Evolutionary conservation across 106 monocot species (phyloP), one percentile per base, ranked within the genome.

Genomic region (Narthecium ossifragum): DNA sequence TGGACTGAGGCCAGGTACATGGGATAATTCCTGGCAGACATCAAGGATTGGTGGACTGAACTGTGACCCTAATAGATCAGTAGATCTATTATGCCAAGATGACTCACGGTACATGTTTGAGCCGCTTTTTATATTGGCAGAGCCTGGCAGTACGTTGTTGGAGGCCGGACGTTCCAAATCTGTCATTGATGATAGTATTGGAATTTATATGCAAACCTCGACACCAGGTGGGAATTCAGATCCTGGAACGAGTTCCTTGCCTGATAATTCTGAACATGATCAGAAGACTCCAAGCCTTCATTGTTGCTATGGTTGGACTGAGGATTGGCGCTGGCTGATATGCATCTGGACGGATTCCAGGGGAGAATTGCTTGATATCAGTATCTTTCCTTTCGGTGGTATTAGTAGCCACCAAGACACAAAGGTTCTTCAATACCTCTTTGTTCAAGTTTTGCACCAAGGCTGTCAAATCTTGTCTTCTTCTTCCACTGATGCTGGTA

Each of bases 271-370:
- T 21, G 92, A 92, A 17, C 61, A 64, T 57, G 85, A 86, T 5
- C 36, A 51, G 39, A 74, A 66, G 59, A 34, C 61, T 14, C 46
- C 80, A 27, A 90, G 90, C 59, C 83, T 96, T 78, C 94, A 96
- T 56, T 96, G 94, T 53, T 90, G 83, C 67, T 96, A 96, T 76
- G 94, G 94, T 21, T 96, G 94, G 94, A 96, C 94, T 10, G 94
- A 96, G 70, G 94, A 96, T 45, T 96, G 94, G 94, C 83, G 83
- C 41, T 96, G 94, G 94, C 59, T 96, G 29, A 70, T 83, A 29
- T 86, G 90, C 60, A 76, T 96, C n/a, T 96, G 94, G 94, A 96
- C 94, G 29, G 94, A 96, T 62, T 73, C 94, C 6, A 77, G 83
- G 62, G 94, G 90, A 26, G 94, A 96, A 47, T 66, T 96, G 60